Evolutionary conservation across 140 eudicot species (phyloP), one percentile per base, ranked within the genome.

Genomic region (Anethum foeniculum): DNA sequence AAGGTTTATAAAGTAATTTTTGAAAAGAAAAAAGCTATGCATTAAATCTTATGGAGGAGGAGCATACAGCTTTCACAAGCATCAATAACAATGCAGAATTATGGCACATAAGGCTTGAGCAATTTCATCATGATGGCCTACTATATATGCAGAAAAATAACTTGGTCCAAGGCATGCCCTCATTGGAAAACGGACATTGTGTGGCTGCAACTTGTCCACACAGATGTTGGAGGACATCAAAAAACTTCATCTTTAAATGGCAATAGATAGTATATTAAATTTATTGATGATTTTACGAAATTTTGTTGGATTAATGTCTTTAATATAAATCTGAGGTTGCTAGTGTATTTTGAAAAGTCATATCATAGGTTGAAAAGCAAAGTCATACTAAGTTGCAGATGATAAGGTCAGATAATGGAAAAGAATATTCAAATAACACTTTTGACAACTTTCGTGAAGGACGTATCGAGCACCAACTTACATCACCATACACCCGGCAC

Each of bases 171-270:
- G 73, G 73, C 0, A 12, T 65, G 18, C 73, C 41, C 2, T 14
- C 38, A 2, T 5, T 13, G 38, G 41, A 28, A 27, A 30, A 12
- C 38, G 4, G 27, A 4, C 21, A 48, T 64, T 84, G 81, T 75
- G 23, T 47, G 0, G 74, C 64, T 86, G 78, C 78, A 83, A 8
- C 71, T 83, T 0, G 60, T 83, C 34, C 83, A 83, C 41, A 64
- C 2, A 34, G 15, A 47, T 47, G 46, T 41, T 41, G 46, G 46
- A 41, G 46, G 46, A 41, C 46, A 8, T 5, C 46, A 41, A 41
- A 41, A 5, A 41, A 41, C 46, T 41, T 41, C 46, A 41, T 41
- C 0, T 6, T 41, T 41, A 41, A 7, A 41, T 41, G 46, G 46
- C 7, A 41, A 4, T 41, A 41, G 46, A 41, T 41, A 41, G 9